Evolutionary conservation across 2,329 filamentous ascomycete genomes (phyloP).

Genomic region (Fusarium nygamai): DNA sequence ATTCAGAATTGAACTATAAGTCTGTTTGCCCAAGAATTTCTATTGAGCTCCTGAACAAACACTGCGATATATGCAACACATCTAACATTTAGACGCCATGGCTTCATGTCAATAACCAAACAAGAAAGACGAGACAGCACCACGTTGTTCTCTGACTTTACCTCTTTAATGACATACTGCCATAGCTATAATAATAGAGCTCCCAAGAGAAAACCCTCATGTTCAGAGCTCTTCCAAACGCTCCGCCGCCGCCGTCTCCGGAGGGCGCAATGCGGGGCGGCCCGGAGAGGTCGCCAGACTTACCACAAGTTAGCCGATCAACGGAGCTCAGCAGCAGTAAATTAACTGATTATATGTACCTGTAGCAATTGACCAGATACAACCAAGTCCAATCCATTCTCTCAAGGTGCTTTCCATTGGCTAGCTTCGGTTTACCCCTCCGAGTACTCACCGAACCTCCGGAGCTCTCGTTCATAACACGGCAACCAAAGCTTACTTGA

Average conservation of each 20-base stretch:
- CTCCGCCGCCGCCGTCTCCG: constrained; percentile 21
- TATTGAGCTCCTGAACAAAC: not conserved
- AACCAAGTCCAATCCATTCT: not conserved
- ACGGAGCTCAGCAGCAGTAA: constrained; percentile 33
- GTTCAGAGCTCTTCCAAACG: not conserved
- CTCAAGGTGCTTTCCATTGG: constrained; percentile 11
- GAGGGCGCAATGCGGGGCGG: constrained; percentile 33
- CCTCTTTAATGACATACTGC: not conserved
- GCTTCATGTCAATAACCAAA: not conserved
- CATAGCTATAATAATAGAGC: not conserved
- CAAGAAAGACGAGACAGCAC: not conserved
- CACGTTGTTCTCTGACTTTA: not conserved
- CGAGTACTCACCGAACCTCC: constrained; percentile 24
- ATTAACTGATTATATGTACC: constrained; percentile 16
- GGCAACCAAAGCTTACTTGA: constrained; percentile 16
- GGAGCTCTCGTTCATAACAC: constrained; percentile 24
- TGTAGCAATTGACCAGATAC: not conserved
- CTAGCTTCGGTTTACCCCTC: constrained; percentile 18
- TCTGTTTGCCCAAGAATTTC: not conserved
- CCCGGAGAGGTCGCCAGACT: constrained; percentile 1
- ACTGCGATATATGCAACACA: not conserved
- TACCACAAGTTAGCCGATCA: constrained; percentile 34
- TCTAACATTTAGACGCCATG: not conserved
- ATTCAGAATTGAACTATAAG: not conserved
- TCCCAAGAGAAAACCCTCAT: not conserved